A percentile compares a stretch with the other conserved stretches of the same genome.
Evolutionary conservation across 805 yeast species (phyloP).

Genomic region (Kodamaea hsintzibuensis): DNA sequence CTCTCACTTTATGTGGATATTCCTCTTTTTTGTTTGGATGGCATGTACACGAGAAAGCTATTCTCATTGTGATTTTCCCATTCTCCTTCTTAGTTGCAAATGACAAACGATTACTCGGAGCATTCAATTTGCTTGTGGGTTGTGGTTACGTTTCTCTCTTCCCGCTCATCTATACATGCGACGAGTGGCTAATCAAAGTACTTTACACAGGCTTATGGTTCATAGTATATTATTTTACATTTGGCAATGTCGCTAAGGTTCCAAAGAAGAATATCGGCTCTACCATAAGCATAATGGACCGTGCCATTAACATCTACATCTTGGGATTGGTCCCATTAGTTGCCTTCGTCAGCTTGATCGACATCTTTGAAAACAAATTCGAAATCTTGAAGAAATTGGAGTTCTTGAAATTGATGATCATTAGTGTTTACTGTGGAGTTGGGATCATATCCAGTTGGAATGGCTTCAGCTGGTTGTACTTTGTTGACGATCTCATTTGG

Average conservation of each 20-base stretch:
- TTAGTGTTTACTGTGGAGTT: constrained; percentile 81
- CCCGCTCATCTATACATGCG: constrained; percentile 79
- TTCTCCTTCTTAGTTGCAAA: constrained; percentile 71
- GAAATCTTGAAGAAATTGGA: constrained; percentile 59
- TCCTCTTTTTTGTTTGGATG: constrained; percentile 94
- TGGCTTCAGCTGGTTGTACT: constrained; percentile 85
- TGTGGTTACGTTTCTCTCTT: constrained; percentile 87
- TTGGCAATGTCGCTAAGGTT: constrained; percentile 66
- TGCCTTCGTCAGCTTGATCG: constrained; percentile 41
- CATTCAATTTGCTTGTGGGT: constrained; percentile 69
- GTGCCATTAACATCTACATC: constrained; percentile 66
- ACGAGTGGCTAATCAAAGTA: constrained; percentile 76
- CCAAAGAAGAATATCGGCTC: constrained; percentile 38
- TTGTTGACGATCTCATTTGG: constrained; percentile 78
- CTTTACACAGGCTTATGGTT: constrained; percentile 84
- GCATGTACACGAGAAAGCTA: constrained; percentile 99
- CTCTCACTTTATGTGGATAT: constrained; percentile 85
- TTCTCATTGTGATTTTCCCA: constrained; percentile 86
- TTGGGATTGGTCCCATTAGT: constrained; percentile 69
- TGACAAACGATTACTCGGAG: constrained; percentile 69
- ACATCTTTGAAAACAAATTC: constrained; percentile 56
- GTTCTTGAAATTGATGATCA: constrained; percentile 75
- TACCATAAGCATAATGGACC: constrained; percentile 52
- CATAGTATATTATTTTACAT: constrained; percentile 68
- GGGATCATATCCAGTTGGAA: constrained; percentile 89